Percentiles rank a stretch among this genome's conserved stretches.
These are phyloP conservation scores for Urostyla sp. DNA, from an alignment of 73 alveolate genomes.

Conservation along the genomic window DNA sequence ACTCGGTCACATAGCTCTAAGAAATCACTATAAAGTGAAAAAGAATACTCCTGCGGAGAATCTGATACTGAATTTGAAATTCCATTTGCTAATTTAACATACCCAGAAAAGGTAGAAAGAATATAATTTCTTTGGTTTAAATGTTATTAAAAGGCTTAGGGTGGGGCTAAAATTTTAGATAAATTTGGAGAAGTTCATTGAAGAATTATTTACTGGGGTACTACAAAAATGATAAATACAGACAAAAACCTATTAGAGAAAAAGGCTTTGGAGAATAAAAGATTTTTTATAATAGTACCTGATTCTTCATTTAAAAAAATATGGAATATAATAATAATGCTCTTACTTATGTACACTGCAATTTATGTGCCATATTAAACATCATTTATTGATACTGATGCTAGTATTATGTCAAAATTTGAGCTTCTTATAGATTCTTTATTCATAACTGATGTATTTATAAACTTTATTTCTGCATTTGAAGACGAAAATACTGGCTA, in stretches of 20 bases:
- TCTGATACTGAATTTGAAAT: slow-evolving; percentile 42
- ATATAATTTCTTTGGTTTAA: slow-evolving; percentile 40
- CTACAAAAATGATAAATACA: slow-evolving; percentile 50
- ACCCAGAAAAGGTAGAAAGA: slow-evolving; percentile 14
- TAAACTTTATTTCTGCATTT: slow-evolving; percentile 78
- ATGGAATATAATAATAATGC: slow-evolving; percentile 66
- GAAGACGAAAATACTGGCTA: slow-evolving; percentile 67
- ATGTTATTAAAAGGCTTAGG: slow-evolving; percentile 45
- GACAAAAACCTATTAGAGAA: slow-evolving; percentile 24
- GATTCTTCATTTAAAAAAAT: slow-evolving; percentile 54
- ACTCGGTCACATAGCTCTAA: background rate
- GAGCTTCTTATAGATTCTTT: slow-evolving; percentile 58
- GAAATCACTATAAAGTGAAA: background rate
- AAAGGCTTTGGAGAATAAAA: slow-evolving; percentile 22
- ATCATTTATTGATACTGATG: slow-evolving; percentile 39
- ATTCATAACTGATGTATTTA: slow-evolving; percentile 69
- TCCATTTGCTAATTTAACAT: background rate
- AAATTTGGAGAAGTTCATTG: slow-evolving; percentile 24
- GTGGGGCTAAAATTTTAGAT: slow-evolving; percentile 48
- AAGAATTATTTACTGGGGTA: slow-evolving; percentile 34
- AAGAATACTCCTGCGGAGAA: slow-evolving; percentile 46
- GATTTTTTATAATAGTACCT: slow-evolving; percentile 56
- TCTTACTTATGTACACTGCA: slow-evolving; percentile 72
- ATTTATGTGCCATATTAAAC: slow-evolving; percentile 61
- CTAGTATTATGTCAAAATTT: slow-evolving; percentile 29